phyloP scores from a whole-genome alignment of 768 basidiomycete species.

The Aureoboletus auriporus region DNA sequence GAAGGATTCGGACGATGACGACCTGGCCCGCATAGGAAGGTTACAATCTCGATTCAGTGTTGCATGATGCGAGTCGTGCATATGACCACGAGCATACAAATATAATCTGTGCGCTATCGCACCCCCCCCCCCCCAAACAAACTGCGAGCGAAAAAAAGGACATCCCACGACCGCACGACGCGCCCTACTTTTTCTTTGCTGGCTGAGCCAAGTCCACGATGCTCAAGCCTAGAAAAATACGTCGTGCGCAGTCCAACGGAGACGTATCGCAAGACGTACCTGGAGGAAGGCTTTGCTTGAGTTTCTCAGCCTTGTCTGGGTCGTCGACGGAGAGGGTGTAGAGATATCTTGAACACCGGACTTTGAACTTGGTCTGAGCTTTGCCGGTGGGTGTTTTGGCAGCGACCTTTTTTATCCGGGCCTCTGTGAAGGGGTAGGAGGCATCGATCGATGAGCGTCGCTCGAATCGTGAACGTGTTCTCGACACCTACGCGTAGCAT shows the following conservation, averaged over 20 bases:
- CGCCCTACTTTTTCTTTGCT: slow-evolving; percentile 64
- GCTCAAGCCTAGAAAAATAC: slow-evolving; percentile 50
- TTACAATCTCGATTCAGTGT: too few species aligned
- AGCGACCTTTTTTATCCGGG: slow-evolving; percentile 94
- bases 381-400: slow-evolving; percentile 66
- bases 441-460: background rate
- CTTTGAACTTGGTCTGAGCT: slow-evolving; percentile 94
- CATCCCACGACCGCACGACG: too few species aligned
- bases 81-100: slow-evolving; percentile 20
- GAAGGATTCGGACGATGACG: too few species aligned
- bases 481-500: slow-evolving; percentile 80
- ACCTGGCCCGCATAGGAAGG: too few species aligned
- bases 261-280: slow-evolving; percentile 48
- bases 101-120: slow-evolving; percentile 4
- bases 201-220: slow-evolving; percentile 62
- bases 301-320: slow-evolving; percentile 97
- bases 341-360: slow-evolving; percentile 92
- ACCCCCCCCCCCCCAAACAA: background rate
- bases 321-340: slow-evolving; percentile 98
- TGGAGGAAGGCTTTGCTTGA: slow-evolving; percentile 91
- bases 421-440: slow-evolving; percentile 58
- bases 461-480: background rate
- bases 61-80: slow-evolving; percentile 2
- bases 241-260: background rate
- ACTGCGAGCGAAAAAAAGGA: background rate